Percentiles rank a stretch among this genome's conserved stretches.
Conservation (phyloP, 345 rosid species). For the Heritiera littoralis region DNA sequence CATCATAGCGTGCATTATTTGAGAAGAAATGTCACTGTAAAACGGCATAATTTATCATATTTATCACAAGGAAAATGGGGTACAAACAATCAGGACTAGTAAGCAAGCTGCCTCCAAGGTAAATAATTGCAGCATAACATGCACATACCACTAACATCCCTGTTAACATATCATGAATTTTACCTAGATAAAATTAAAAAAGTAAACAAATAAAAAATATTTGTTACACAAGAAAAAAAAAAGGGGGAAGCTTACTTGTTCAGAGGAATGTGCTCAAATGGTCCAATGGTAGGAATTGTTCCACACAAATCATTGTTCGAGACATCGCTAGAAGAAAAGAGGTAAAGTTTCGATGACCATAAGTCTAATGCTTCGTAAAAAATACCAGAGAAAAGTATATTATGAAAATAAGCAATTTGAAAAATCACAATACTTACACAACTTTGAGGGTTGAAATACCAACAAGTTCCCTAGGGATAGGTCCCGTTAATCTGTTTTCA, state of each 20-base stretch:
- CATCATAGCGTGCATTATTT: not conserved
- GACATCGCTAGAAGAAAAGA: slow-evolving; percentile 63
- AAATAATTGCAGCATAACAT: no score
- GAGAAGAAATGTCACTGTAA: not conserved
- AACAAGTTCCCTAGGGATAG: slow-evolving; percentile 62
- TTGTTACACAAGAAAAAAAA: not conserved
- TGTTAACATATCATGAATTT: not conserved
- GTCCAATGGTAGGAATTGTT: slow-evolving; percentile 89
- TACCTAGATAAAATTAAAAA: not conserved
- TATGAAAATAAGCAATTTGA: not conserved
- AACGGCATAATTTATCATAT: not conserved
- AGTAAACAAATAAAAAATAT: not conserved
- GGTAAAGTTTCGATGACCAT: not conserved
- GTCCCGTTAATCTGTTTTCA: slow-evolving; percentile 60
- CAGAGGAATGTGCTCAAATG: slow-evolving; percentile 82
- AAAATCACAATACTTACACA: slow-evolving; percentile 47
- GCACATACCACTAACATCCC: not conserved
- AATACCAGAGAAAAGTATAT: not conserved
- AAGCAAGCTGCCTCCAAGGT: not conserved
- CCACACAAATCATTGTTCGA: slow-evolving; percentile 91
- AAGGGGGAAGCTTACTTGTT: slow-evolving; percentile 65
- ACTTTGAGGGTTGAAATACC: slow-evolving; percentile 71
- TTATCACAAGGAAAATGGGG: not conserved
- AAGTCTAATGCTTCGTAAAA: slow-evolving; percentile 10
- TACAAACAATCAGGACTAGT: not conserved